A percentile compares a stretch with the other conserved stretches of the same genome.
Conservation (phyloP, 1,284 basidiomycete species). For the Rhodotorula mucilaginosa region DNA sequence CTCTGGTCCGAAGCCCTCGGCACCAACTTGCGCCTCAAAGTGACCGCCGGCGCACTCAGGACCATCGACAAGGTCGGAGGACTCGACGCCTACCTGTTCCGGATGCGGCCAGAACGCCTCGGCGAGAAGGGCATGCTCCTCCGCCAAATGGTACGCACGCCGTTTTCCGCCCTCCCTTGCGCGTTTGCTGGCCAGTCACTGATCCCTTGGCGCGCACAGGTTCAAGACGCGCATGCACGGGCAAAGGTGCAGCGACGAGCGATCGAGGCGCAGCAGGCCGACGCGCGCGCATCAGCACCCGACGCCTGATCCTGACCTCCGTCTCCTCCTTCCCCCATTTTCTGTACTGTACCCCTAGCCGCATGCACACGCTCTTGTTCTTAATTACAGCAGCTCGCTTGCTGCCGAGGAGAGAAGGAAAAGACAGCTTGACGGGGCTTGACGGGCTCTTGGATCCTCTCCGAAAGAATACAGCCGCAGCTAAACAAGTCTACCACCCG, state of each 20-base stretch:
- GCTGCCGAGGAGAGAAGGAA: not conserved
- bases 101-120: constrained; percentile 63
- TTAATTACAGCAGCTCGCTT: too few relatives aligned
- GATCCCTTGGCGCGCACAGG: constrained; percentile 10
- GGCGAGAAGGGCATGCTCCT: constrained; percentile 73
- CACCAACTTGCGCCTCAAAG: constrained; percentile 60
- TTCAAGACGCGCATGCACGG: constrained; percentile 34
- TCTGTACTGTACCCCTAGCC: not conserved
- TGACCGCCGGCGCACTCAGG: constrained; percentile 69
- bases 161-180: not conserved
- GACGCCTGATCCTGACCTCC: not conserved
- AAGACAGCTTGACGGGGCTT: not conserved
- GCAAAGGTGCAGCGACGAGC: constrained; percentile 25
- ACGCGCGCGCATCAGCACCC: not conserved
- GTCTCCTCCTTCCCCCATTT: not conserved
- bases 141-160: constrained; percentile 55
- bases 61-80: constrained; percentile 80
- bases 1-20: constrained; percentile 65
- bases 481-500: too few relatives aligned
- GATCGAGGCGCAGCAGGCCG: constrained; percentile 2
- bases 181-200: not conserved
- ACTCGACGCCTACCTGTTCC: constrained; percentile 72
- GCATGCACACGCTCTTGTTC: not conserved
- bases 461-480: not conserved
- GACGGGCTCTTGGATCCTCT: not conserved